Evolutionary conservation across 2,329 filamentous ascomycete species (phyloP).

Genomic region (Monilinia polystroma): DNA sequence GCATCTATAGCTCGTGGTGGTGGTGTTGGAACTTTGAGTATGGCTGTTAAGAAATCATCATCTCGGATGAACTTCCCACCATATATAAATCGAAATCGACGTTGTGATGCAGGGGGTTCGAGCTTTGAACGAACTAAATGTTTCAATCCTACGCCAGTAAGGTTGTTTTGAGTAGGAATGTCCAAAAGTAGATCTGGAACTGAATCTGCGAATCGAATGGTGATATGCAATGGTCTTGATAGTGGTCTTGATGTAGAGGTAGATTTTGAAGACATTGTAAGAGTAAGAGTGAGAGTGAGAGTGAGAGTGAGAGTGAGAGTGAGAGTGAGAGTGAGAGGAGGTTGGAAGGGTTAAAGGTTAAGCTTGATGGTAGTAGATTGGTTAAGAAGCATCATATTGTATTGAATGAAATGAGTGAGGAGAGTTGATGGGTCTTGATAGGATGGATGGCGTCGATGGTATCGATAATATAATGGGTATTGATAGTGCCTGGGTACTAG

Average conservation of each 20-base stretch:
- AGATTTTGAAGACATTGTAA: conserved; percentile 17
- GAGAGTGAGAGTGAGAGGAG: neutral
- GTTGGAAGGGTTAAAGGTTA: neutral
- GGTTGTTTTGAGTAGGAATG: conserved; percentile 64
- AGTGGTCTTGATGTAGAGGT: neutral
- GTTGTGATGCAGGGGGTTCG: conserved; percentile 57
- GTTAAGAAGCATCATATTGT: neutral
- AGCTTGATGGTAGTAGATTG: neutral
- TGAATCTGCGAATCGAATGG: conserved; percentile 85
- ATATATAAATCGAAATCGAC: conserved; percentile 84
- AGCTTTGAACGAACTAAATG: conserved; percentile 75
- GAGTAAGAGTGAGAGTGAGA: neutral
- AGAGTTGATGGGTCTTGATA: too few relatives aligned
- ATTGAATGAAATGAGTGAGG: neutral
- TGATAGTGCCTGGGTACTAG: too few relatives aligned
- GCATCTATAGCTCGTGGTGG: conserved; percentile 44
- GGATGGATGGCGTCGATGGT: neutral
- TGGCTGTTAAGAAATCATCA: conserved; percentile 62
- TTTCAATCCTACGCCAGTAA: conserved; percentile 77
- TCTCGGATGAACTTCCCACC: conserved; percentile 84
- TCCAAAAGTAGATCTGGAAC: conserved; percentile 80
- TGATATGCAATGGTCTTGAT: conserved; percentile 61
- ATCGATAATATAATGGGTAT: too few relatives aligned
- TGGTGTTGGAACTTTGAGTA: conserved; percentile 62
- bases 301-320: neutral